Base-by-base conservation (phyloP, 352 stramenopile species). In the Phytophthora pseudosyringae region DNA sequence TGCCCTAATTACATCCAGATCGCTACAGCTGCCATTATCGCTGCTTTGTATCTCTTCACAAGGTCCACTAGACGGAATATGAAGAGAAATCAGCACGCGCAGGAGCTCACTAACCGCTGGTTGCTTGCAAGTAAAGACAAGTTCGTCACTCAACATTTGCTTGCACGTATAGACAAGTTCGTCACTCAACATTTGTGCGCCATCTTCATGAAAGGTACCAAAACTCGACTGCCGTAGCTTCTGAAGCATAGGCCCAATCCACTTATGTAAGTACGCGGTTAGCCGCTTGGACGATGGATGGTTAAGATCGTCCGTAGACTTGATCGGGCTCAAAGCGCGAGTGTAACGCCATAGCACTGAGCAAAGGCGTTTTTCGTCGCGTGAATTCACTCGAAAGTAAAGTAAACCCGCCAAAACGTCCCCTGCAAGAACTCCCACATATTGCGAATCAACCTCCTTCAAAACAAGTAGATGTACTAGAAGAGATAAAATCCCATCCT, bases 251-350 rank as follows among this genome's bases (percentile, higher is more conserved):
- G 48, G 48, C 2, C 38, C 29, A 10, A 71, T 48, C 56, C 56
- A 71, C 12, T 61, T 54, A 8, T 61, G 47, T 3, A 71, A 49
- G 48, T 52, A 58, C 0, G 47, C 56, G 12, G 48, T 60, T 44
- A 71, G 25, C 15, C 55, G 63, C 21, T 71, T 71, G 7, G 40
- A 71, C 3, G 63, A 70, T 33, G 63, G 33, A 4, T 51, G 31
- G 15, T 39, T 55, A 18, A 52, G 10, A 31, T 57, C 32, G 18
- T 60, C 12, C 11, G n/a, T 33, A 36, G 16, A 32, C 15, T 70
- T 66, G 16, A n/a, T 43, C 0, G 56, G 40, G 11, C 46, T 52
- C 46, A 69, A 59, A 10, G 47, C 39, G 7, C 47, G 61, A 25
- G 53, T 44, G 21, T 69, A 54, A 13, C 32, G 54, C 63, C 56